These are phyloP conservation scores for Tulasnella sp. DNA, from an alignment of 768 basidiomycete genomes.

Conservation along the genomic window DNA sequence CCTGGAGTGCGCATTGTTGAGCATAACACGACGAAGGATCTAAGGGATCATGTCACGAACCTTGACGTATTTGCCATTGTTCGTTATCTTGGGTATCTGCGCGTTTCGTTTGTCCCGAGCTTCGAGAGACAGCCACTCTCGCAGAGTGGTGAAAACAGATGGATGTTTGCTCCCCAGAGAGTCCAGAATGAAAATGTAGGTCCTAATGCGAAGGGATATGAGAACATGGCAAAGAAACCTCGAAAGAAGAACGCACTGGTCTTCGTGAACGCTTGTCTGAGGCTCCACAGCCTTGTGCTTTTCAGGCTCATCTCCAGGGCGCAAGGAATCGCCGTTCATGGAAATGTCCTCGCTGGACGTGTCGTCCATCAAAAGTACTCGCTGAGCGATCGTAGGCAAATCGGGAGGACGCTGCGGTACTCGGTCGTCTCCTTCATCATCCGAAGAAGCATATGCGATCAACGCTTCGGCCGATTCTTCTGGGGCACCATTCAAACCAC, in stretches of 20 bases:
- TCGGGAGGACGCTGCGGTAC: neutral
- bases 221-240: neutral
- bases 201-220: neutral
- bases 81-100: constrained; percentile 30
- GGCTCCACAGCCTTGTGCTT: neutral
- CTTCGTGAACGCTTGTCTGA: neutral
- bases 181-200: constrained; percentile 80
- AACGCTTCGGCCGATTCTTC: neutral
- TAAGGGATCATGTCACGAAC: neutral
- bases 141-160: constrained; percentile 48
- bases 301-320: neutral
- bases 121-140: constrained; percentile 59
- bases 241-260: neutral
- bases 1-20: constrained; percentile 34
- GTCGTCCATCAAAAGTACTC: neutral
- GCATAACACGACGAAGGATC: neutral
- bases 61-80: neutral
- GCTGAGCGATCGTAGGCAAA: neutral
- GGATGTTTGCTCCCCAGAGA: constrained; percentile 71
- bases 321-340: neutral
- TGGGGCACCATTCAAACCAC: neutral
- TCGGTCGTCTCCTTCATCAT: neutral
- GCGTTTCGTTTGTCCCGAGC: constrained; percentile 55
- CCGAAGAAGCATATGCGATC: neutral
- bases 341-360: neutral